Conservation (phyloP, 495 filamentous ascomycete species). For the Hypoxylon lenormandii region DNA sequence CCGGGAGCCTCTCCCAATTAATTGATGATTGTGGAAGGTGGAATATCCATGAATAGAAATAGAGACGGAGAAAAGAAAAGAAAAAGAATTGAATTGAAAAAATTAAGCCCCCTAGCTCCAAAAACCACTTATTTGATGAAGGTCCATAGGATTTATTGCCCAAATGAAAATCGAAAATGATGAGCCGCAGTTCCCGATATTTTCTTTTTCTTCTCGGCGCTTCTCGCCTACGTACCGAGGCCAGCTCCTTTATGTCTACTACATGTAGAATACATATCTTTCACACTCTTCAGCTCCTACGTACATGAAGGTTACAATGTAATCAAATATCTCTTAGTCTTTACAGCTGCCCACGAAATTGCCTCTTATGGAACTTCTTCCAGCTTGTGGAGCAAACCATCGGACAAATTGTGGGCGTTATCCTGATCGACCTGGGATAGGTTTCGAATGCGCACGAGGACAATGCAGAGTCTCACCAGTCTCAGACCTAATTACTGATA, state of each 20-base stretch:
- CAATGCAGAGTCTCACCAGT: constrained; percentile 45
- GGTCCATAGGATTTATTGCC: constrained; percentile 16
- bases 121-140: background rate
- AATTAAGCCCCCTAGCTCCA: constrained; percentile 21
- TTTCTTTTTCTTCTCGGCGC: constrained; percentile 33
- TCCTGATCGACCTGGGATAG: constrained; percentile 40
- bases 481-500: constrained; percentile 27
- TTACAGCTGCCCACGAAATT: constrained; percentile 15
- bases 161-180: constrained; percentile 30
- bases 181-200: constrained; percentile 45
- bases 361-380: constrained; percentile 36
- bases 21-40: constrained; percentile 44
- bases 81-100: background rate
- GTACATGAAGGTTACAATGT: background rate
- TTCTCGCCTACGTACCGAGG: constrained; percentile 22
- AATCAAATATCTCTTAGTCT: constrained; percentile 9
- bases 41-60: constrained; percentile 31
- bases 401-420: constrained; percentile 35
- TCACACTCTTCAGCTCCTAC: background rate
- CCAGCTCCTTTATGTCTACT: background rate
- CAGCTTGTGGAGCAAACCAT: constrained; percentile 21
- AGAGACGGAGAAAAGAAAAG: constrained; percentile 1
- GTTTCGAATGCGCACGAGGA: constrained; percentile 43
- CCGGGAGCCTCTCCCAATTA: constrained; percentile 39
- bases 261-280: no score